Percentiles rank a stretch among this genome's conserved stretches.
These are phyloP conservation scores for Aspergillus terreus DNA, from an alignment of 2,329 filamentous ascomycete species.

Conservation along the genomic window DNA sequence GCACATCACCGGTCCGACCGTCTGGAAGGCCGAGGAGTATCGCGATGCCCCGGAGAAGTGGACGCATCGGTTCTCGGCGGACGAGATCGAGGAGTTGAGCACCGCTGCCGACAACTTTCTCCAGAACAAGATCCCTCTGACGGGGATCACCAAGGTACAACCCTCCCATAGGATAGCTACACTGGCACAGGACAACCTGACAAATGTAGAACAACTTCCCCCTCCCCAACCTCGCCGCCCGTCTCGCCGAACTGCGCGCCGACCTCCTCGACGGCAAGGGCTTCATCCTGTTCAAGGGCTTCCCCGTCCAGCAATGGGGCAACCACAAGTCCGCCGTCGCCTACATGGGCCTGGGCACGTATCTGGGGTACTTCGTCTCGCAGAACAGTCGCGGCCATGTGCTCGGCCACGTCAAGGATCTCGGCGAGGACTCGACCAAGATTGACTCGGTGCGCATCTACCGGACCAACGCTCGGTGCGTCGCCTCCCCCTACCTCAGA, in stretches of 20 bases:
- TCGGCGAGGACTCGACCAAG: conserved; percentile 74
- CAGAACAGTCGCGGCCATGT: conserved; percentile 85
- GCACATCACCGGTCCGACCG: conserved; percentile 66
- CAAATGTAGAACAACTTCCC: conserved; percentile 52
- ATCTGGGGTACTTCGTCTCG: conserved; percentile 82
- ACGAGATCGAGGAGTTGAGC: conserved; percentile 66
- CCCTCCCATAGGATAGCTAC: not conserved
- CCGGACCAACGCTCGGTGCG: conserved; percentile 69
- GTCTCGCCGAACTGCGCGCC: conserved; percentile 55
- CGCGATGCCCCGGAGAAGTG: conserved; percentile 62
- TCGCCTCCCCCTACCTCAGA: not conserved
- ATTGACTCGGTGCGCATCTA: conserved; percentile 89
- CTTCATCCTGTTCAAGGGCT: conserved; percentile 83
- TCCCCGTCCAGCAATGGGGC: conserved; percentile 73
- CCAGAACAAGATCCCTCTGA: conserved; percentile 61
- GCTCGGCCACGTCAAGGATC: conserved; percentile 83
- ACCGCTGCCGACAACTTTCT: conserved; percentile 67
- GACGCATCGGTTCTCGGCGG: conserved; percentile 65
- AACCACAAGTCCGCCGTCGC: conserved; percentile 75
- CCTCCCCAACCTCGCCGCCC: conserved; percentile 54
- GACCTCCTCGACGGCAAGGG: conserved; percentile 81
- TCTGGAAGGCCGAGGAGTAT: conserved; percentile 68
- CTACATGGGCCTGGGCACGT: conserved; percentile 85
- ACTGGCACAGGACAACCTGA: not conserved
- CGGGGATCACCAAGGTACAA: conserved; percentile 62